phyloP scores from a whole-genome alignment of 306 rosid species.

The Pyrus bretschneideri region DNA sequence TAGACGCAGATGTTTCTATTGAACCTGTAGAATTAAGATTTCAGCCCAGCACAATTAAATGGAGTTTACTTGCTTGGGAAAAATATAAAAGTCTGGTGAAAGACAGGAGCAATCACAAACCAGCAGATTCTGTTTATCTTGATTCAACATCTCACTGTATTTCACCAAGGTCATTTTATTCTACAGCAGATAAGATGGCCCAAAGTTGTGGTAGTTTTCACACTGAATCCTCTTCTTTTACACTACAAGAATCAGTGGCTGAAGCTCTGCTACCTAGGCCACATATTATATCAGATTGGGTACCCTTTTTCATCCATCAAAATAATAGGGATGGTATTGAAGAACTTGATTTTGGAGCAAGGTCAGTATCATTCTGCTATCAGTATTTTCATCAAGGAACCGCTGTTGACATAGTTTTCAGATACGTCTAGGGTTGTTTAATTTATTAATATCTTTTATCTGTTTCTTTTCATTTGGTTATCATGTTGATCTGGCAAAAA shows the following conservation, averaged over 20 bases:
- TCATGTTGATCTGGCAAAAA: background rate
- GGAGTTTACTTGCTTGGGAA: constrained; percentile 59
- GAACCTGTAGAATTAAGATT: constrained; percentile 66
- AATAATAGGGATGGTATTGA: constrained; percentile 34
- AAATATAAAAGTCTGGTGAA: constrained; percentile 42
- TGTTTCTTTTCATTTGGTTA: background rate
- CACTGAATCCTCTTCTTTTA: constrained; percentile 24
- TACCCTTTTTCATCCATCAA: constrained; percentile 39
- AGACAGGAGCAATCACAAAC: constrained; percentile 25
- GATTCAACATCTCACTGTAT: constrained; percentile 27
- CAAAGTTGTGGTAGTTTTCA: constrained; percentile 33
- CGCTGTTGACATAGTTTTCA: background rate
- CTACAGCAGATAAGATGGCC: constrained; percentile 19
- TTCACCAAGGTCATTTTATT: constrained; percentile 34
- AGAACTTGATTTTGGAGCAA: constrained; percentile 88
- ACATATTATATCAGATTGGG: constrained; percentile 81
- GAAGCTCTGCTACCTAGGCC: constrained; percentile 55
- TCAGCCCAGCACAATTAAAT: constrained; percentile 72
- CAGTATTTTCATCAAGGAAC: constrained; percentile 5
- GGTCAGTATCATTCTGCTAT: constrained; percentile 45
- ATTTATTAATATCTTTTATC: background rate
- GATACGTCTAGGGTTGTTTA: background rate
- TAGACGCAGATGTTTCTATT: constrained; percentile 74
- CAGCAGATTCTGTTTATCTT: constrained; percentile 31
- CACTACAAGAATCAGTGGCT: constrained; percentile 30